Conservation (phyloP, 1,139 yeast species). For the Suhomyces bokatorum region DNA sequence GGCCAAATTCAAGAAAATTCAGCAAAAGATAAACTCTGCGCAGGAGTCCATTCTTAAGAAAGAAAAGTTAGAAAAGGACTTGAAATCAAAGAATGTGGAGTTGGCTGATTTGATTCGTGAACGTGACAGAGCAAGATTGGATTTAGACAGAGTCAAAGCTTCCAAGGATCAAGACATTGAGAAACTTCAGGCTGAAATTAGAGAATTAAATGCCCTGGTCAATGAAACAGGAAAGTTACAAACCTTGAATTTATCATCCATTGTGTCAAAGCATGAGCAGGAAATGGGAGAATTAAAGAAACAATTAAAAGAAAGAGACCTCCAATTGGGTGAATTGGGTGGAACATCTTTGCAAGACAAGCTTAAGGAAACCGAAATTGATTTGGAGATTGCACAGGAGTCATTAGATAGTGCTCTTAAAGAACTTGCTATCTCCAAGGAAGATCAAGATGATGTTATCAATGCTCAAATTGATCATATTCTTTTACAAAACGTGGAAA, state of each 20-base stretch:
- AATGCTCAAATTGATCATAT: constrained; percentile 62
- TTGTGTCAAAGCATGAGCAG: constrained; percentile 62
- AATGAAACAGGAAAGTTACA: constrained; percentile 67
- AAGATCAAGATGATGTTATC: constrained; percentile 54
- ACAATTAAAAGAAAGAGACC: constrained; percentile 31
- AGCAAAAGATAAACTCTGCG: constrained; percentile 88
- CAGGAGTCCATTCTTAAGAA: constrained; percentile 87
- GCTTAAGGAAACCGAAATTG: constrained; percentile 72
- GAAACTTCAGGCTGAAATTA: constrained; percentile 61
- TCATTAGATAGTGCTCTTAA: constrained; percentile 73
- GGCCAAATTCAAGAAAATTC: constrained; percentile 77
- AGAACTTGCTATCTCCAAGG: constrained; percentile 58
- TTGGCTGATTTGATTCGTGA: constrained; percentile 87
- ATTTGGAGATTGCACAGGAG: constrained; percentile 76
- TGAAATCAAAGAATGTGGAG: constrained; percentile 83
- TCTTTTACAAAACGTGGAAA: constrained; percentile 49
- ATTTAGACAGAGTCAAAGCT: constrained; percentile 71
- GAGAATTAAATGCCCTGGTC: constrained; percentile 61
- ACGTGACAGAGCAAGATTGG: constrained; percentile 85
- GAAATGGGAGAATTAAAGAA: constrained; percentile 49
- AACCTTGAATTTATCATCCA: constrained; percentile 61
- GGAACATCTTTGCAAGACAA: constrained; percentile 41
- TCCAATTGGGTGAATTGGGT: constrained; percentile 13
- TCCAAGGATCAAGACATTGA: constrained; percentile 69
- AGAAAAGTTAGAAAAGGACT: constrained; percentile 79